Conservation (phyloP, 2,329 filamentous ascomycete genomes). For the Penicillium sp. region DNA sequence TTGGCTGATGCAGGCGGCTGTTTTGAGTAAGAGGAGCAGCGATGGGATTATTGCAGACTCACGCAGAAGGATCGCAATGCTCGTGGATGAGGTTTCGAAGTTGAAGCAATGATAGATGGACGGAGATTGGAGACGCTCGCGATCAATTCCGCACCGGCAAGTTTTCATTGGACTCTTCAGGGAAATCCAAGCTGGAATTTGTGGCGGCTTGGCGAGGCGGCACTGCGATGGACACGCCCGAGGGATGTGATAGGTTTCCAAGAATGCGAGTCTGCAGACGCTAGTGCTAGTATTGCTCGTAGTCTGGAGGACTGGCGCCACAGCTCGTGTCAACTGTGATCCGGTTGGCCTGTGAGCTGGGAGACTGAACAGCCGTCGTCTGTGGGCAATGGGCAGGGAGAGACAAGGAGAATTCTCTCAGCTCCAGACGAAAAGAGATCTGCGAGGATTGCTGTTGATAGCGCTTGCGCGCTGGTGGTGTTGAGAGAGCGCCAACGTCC, state of each 20-base stretch:
- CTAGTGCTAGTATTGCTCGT: constrained; percentile 8
- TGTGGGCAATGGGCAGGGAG: too few relatives aligned
- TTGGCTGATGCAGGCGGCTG: constrained; percentile 26
- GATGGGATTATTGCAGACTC: background rate
- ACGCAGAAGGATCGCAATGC: background rate
- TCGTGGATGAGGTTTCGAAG: background rate
- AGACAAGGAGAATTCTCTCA: too few relatives aligned
- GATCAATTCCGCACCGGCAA: constrained; percentile 6
- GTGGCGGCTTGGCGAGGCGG: constrained; percentile 16
- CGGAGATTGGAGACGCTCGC: constrained; percentile 6
- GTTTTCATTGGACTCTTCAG: constrained; percentile 9
- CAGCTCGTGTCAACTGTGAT: constrained; percentile 27
- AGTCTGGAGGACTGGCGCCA: constrained; percentile 16
- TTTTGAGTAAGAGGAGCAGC: constrained; percentile 24
- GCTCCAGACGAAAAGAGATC: too few relatives aligned
- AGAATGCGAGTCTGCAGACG: constrained; percentile 20
- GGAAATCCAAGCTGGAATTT: constrained; percentile 3
- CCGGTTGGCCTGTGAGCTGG: constrained; percentile 18
- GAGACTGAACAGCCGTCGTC: background rate
- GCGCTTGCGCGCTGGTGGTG: constrained; percentile 12
- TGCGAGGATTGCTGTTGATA: constrained; percentile 8
- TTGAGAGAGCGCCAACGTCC: background rate
- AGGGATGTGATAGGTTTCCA: constrained; percentile 25
- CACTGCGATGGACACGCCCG: background rate
- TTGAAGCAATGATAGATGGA: background rate